phyloP scores from a whole-genome alignment of 2,329 filamentous ascomycete species.

The Trichoderma citrinoviride region DNA sequence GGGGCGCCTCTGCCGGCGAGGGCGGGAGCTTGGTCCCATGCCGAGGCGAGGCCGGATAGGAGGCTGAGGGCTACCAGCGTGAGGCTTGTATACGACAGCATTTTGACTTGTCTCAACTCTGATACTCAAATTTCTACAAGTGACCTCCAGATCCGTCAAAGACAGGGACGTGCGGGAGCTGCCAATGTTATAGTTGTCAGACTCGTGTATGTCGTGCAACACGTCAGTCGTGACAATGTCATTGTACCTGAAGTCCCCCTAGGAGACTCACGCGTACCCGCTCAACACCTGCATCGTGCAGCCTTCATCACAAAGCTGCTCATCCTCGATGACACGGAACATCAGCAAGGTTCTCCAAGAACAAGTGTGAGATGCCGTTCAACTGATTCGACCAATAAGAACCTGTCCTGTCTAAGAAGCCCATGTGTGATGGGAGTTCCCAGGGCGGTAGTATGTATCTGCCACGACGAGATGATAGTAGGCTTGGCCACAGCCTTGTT shows the following conservation, averaged over 20 bases:
- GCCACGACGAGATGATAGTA: background rate
- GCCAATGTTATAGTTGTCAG: background rate
- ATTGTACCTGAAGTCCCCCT: too few species aligned
- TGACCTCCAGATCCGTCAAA: background rate
- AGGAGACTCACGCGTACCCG: background rate
- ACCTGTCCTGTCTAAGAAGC: too few species aligned
- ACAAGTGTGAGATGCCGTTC: background rate
- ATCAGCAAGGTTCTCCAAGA: background rate
- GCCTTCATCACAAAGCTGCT: background rate
- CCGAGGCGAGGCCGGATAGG: background rate
- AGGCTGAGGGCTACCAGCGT: background rate
- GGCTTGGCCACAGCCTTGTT: background rate
- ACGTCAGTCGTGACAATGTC: background rate
- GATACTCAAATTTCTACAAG: background rate
- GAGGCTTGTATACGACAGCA: background rate
- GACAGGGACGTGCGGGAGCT: background rate
- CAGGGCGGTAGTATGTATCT: too few species aligned
- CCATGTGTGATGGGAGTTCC: too few species aligned
- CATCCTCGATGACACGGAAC: background rate
- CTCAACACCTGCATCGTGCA: background rate
- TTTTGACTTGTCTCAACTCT: background rate
- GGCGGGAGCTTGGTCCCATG: slow-evolving; percentile 11
- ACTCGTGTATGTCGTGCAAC: background rate
- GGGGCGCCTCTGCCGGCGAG: slow-evolving; percentile 14
- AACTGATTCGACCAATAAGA: background rate